These are phyloP conservation scores for Fusarium pseudocircinatum DNA, from an alignment of 2,329 filamentous ascomycete species.

Conservation along the genomic window DNA sequence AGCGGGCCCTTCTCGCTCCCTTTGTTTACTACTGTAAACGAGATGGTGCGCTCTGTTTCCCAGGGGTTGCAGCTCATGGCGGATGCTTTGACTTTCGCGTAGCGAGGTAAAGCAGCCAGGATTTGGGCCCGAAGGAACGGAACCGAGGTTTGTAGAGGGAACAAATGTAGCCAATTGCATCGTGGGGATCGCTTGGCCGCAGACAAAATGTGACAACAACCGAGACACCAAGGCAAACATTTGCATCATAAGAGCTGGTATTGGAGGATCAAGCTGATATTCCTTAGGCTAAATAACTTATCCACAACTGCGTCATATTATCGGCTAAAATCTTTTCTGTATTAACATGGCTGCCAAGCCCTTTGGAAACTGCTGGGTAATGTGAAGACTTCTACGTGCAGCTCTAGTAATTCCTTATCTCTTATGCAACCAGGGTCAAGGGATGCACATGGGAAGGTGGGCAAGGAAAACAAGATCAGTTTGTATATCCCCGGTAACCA, in stretches of 20 bases:
- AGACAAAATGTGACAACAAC: neutral
- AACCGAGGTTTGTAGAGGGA: constrained; percentile 4
- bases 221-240: neutral
- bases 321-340: neutral
- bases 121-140: constrained; percentile 12
- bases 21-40: neutral
- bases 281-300: neutral
- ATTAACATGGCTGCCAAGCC: neutral
- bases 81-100: neutral
- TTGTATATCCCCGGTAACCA: neutral
- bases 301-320: neutral
- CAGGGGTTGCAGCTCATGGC: neutral
- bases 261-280: neutral
- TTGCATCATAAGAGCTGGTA: neutral
- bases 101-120: neutral
- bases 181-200: neutral
- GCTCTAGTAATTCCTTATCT: neutral
- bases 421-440: neutral
- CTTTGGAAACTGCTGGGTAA: neutral
- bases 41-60: neutral
- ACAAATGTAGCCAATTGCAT: neutral
- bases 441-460: neutral
- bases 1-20: neutral
- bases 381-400: neutral
- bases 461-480: neutral